Base-by-base conservation (phyloP, 2,329 filamentous ascomycete species). In the Trichoderma oligosporum region DNA sequence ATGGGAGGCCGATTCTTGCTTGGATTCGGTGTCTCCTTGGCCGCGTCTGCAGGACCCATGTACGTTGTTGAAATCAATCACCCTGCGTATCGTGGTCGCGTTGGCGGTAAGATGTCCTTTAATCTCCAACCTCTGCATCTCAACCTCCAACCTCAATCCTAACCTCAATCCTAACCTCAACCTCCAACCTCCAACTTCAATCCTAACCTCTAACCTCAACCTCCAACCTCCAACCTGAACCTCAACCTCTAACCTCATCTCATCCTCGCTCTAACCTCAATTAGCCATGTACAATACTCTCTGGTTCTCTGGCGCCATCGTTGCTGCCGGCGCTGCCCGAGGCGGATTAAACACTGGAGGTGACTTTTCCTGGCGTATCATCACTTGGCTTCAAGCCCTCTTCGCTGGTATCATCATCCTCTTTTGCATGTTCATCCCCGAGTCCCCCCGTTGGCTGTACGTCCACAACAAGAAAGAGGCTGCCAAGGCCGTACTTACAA, bases 1-100 rank as follows among this genome's bases (percentile, higher is more conserved):
- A 76, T 80, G 68, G 78, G 76, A 41, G 82, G 82, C n/a, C 77
- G 82, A 25, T 85, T 86, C 69, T 68, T 86, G 18, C 77, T 86
- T 3, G 83, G 83, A 53, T 85, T 67, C 33, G 66, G 66, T 52
- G 76, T 78, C 24, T 73, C 74, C 39, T 74, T 80, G 60, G 73
- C 74, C 16, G 72, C 51, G 7, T 45, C 59, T 1, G 59, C 54
- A 3, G 59, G 57, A 4, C 57, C 59, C 24, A 61, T 47, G 33
- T 78, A 78, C 62, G 75, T 78, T 16, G 71, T 77, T 20, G 77
- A 79, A 63, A 72, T 78, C 29, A 72, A 73, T 51, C 74, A 78
- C 62, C 76, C 76, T 5, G 74, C 73, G 5, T 78, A 73, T 60
- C 73, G 77, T 48, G 76, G 76, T 48, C 62, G 74, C 20, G 70